Evolutionary conservation across 31 red algal genomes (phyloP), one percentile per base, ranked within the genome.

Genomic region (Odonthalia washingtoniensis): DNA sequence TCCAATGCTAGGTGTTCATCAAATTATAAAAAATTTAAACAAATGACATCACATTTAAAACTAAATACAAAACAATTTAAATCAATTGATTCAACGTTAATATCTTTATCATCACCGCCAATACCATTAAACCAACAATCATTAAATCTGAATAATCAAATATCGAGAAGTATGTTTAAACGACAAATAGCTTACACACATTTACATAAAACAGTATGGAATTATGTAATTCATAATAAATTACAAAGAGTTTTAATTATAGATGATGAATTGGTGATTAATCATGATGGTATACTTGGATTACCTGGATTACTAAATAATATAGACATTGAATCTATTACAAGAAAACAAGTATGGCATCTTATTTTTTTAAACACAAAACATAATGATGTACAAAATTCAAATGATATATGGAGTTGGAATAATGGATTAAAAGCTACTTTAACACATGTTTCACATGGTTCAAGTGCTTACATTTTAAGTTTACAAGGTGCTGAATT

Each of bases 321-420:
- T 33, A 75, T 85, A 26, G 92, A 95, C 43, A 87, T 86, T 67
- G 92, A 95, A 75, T 89, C 79, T 34, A 33, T 95, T 77, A 85
- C 78, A 0, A 43, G 86, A 70, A 75, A 86, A 69, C 44, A 46
- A 39, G 61, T 78, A 16, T 96, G 94, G 94, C 94, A 96, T 73
- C 80, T 90, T 28, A 80, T 96, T n/a, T 93, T 85, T 66, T 84
- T 96, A 35, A 76, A 90, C n/a, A 40, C 90, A 43, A 37, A 80
- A 66, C 66, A n/a, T n/a, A n/a, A n/a, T n/a, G n/a, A n/a, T n/a
- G 41, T 26, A 60, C 63, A 12, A 52, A 40, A 44, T 5, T 64
- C 27, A 80, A 72, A 40, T 65, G 84, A n/a, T n/a, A n/a, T n/a
- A n/a, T n/a, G n/a, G n/a, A n/a, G n/a, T n/a, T n/a, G n/a, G n/a